Evolutionary conservation across 2,329 filamentous ascomycete species (phyloP).

Genomic region (Fusarium dimerum): DNA sequence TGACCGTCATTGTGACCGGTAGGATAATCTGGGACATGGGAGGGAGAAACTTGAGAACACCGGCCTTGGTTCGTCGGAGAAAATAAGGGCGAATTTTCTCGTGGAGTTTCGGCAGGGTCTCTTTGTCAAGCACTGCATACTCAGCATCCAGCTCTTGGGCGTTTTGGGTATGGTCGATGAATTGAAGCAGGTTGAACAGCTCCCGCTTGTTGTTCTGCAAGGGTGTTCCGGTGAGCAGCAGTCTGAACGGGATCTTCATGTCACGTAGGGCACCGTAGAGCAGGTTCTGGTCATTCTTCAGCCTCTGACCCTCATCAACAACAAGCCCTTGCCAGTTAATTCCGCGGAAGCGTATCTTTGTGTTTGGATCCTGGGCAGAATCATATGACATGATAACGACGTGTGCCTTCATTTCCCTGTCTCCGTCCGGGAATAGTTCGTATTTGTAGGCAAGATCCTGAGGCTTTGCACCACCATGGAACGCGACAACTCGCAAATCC

Average conservation of each 20-base stretch:
- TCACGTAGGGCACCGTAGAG: slow-evolving; percentile 74
- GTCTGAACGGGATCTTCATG: slow-evolving; percentile 78
- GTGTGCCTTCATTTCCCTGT: slow-evolving; percentile 76
- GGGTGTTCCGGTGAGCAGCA: slow-evolving; percentile 88
- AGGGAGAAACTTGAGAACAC: slow-evolving; percentile 88
- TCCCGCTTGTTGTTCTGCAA: slow-evolving; percentile 95
- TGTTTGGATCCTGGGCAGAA: slow-evolving; percentile 73
- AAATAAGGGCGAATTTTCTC: slow-evolving; percentile 76
- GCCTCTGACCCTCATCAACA: slow-evolving; percentile 90
- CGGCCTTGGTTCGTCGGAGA: slow-evolving; percentile 77
- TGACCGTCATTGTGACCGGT: slow-evolving; percentile 89
- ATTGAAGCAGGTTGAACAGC: slow-evolving; percentile 94
- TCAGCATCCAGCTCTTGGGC: slow-evolving; percentile 74
- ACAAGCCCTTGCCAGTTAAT: slow-evolving; percentile 86
- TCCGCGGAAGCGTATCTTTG: slow-evolving; percentile 63
- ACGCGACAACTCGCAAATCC: slow-evolving; percentile 83
- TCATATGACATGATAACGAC: slow-evolving; percentile 96
- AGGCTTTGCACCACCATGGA: slow-evolving; percentile 76
- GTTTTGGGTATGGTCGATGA: slow-evolving; percentile 72
- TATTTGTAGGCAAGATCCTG: slow-evolving; percentile 78
- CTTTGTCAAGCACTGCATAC: slow-evolving; percentile 76
- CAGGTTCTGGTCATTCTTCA: slow-evolving; percentile 88
- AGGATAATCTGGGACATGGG: slow-evolving; percentile 94
- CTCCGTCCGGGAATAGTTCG: slow-evolving; percentile 75
- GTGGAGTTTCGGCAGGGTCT: slow-evolving; percentile 81